A percentile compares a stretch with the other conserved stretches of the same genome.
Conservation (phyloP, 768 basidiomycete species). For the Astraeus odoratus region DNA sequence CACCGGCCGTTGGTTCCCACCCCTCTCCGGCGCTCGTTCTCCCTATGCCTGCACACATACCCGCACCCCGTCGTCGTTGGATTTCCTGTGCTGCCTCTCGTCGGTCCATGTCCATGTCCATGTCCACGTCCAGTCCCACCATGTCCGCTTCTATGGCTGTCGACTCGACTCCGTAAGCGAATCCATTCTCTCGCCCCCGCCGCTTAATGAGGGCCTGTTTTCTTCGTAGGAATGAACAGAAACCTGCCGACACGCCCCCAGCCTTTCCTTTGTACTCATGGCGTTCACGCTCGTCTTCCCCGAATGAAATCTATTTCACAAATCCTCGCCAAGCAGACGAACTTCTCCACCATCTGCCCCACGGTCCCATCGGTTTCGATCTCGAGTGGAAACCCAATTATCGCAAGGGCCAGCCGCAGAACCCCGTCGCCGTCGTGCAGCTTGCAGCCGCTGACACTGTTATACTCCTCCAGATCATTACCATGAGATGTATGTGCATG, state of each 20-base stretch:
- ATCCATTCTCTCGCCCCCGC: neutral
- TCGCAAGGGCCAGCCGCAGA: constrained; percentile 45
- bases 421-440: constrained; percentile 70
- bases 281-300: neutral
- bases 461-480: constrained; percentile 57
- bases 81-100: too few relatives aligned
- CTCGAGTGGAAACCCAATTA: constrained; percentile 73
- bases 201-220: neutral
- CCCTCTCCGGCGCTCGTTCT: neutral
- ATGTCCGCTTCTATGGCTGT: neutral
- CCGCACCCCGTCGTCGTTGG: too few relatives aligned
- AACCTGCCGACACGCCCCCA: too few relatives aligned
- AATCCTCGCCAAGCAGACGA: constrained; percentile 26
- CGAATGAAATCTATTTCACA: constrained; percentile 26
- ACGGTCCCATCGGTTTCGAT: constrained; percentile 54
- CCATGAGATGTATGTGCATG: constrained; percentile 40
- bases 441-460: constrained; percentile 51
- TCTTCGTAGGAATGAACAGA: neutral
- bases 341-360: constrained; percentile 14
- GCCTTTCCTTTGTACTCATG: too few relatives aligned
- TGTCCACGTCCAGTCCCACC: too few relatives aligned
- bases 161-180: neutral
- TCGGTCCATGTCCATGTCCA: too few relatives aligned
- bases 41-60: too few relatives aligned
- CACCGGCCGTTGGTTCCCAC: neutral